These are phyloP conservation scores for Leptomonas seymouri DNA, from an alignment of 208 protist genomes.

Conservation along the genomic window DNA sequence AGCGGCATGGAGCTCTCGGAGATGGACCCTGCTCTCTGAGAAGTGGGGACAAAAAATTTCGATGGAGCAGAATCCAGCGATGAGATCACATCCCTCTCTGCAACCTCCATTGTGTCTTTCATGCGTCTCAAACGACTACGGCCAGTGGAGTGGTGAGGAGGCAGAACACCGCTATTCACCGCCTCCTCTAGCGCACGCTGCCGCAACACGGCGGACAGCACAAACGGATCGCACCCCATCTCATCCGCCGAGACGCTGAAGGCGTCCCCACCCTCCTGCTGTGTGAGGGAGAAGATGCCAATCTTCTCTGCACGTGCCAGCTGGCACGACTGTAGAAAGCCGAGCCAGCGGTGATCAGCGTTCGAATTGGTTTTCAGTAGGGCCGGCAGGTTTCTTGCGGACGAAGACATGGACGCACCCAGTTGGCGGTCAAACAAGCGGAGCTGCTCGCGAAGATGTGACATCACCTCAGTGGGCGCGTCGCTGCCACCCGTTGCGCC, in stretches of 20 bases:
- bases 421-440: constrained; percentile 13
- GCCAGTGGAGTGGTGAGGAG: background rate
- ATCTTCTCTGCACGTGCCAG: constrained; percentile 12
- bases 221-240: constrained; percentile 2
- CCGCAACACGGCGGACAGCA: constrained; percentile 9
- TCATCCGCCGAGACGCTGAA: background rate
- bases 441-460: constrained; percentile 9
- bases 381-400: background rate
- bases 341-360: constrained; percentile 19
- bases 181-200: constrained; percentile 13
- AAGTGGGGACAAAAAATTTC: too few relatives aligned
- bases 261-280: too few relatives aligned
- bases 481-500: background rate
- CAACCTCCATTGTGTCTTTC: background rate
- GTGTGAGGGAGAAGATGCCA: constrained; percentile 11
- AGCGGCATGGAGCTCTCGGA: constrained; percentile 1
- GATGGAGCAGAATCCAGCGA: background rate
- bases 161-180: constrained; percentile 10
- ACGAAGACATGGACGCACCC: background rate
- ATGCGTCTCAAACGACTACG: background rate
- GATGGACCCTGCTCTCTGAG: background rate
- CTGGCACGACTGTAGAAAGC: constrained; percentile 25
- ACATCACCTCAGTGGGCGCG: too few relatives aligned
- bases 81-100: background rate
- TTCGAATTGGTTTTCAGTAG: background rate